These are phyloP conservation scores for Kalaharituber pfeilii DNA, from an alignment of 2,329 filamentous ascomycete species.

Conservation along the genomic window DNA sequence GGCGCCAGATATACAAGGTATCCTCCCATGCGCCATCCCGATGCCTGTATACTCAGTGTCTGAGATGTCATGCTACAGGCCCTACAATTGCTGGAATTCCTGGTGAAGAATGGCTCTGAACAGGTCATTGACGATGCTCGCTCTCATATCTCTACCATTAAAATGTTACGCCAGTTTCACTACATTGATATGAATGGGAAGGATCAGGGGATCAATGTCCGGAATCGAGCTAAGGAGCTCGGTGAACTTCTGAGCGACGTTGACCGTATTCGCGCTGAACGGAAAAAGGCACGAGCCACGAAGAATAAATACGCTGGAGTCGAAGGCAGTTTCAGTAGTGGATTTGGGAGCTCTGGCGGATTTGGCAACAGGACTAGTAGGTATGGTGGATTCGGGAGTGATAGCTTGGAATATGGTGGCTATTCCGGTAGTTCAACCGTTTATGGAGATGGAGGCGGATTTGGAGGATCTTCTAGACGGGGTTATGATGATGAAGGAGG, in stretches of 20 bases:
- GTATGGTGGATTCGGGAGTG: conserved; percentile 85
- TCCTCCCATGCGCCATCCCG: conserved; percentile 6
- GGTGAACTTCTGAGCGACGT: conserved; percentile 86
- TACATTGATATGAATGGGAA: conserved; percentile 93
- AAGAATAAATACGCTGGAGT: conserved; percentile 93
- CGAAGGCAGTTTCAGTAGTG: conserved; percentile 55
- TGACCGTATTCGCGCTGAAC: conserved; percentile 61
- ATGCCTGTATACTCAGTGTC: conserved; percentile 4
- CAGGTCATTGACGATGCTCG: conserved; percentile 93
- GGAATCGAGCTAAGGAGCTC: conserved; percentile 89
- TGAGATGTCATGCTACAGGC: conserved; percentile 30
- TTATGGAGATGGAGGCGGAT: conserved; percentile 90
- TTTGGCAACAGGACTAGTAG: conserved; percentile 34
- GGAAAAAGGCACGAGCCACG: conserved; percentile 79
- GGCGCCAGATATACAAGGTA: conserved; percentile 98
- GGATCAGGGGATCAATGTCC: conserved; percentile 93
- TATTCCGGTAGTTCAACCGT: conserved; percentile 56
- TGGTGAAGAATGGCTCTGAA: conserved; percentile 96
- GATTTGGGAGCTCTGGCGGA: conserved; percentile 40
- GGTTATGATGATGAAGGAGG: conserved; percentile 35
- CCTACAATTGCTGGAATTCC: conserved; percentile 85
- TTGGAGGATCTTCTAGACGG: conserved; percentile 41
- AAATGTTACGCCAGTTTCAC: conserved; percentile 98
- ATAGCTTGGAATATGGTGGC: conserved; percentile 45
- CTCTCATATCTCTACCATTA: conserved; percentile 82